A percentile compares a stretch with the other conserved stretches of the same genome.
Conservation (phyloP, 257 asterid genomes). For the Lycium ferocissimum region DNA sequence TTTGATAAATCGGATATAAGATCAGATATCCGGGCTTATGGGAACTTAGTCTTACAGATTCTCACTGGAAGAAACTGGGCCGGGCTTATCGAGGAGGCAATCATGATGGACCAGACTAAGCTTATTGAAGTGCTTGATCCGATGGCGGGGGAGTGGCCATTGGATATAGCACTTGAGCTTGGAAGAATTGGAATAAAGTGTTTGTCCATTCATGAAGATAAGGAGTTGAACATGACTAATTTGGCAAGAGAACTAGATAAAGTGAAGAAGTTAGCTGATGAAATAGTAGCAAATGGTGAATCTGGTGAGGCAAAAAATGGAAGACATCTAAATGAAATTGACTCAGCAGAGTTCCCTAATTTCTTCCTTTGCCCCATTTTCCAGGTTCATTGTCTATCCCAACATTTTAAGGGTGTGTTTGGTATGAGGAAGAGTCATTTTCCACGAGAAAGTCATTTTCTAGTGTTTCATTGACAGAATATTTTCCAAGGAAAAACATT, state of each 20-base stretch:
- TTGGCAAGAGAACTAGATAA: slow-evolving; percentile 51
- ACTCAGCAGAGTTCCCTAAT: slow-evolving; percentile 44
- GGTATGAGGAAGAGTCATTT: neutral
- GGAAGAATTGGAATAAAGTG: slow-evolving; percentile 58
- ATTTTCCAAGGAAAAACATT: neutral
- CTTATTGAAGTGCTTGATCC: slow-evolving; percentile 45
- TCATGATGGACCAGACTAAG: slow-evolving; percentile 38
- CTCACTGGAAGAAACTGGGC: slow-evolving; percentile 57
- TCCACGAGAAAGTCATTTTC: neutral
- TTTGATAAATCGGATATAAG: slow-evolving; percentile 33
- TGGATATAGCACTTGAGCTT: slow-evolving; percentile 66
- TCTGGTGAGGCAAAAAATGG: slow-evolving; percentile 32
- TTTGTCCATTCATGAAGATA: slow-evolving; percentile 37
- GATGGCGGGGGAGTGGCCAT: slow-evolving; percentile 68
- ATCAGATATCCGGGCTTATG: slow-evolving; percentile 59
- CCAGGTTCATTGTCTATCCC: slow-evolving; percentile 46
- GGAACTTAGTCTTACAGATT: slow-evolving; percentile 68
- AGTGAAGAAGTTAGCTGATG: slow-evolving; percentile 58
- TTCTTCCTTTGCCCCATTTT: slow-evolving; percentile 67
- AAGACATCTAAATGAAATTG: slow-evolving; percentile 35
- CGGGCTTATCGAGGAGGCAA: slow-evolving; percentile 40
- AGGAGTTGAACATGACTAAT: slow-evolving; percentile 38
- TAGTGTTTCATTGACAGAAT: neutral
- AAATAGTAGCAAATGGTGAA: slow-evolving; percentile 42
- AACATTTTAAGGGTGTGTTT: neutral